Evolutionary conservation across 495 filamentous ascomycete species (phyloP).

Genomic region (Tricharina praecox): DNA sequence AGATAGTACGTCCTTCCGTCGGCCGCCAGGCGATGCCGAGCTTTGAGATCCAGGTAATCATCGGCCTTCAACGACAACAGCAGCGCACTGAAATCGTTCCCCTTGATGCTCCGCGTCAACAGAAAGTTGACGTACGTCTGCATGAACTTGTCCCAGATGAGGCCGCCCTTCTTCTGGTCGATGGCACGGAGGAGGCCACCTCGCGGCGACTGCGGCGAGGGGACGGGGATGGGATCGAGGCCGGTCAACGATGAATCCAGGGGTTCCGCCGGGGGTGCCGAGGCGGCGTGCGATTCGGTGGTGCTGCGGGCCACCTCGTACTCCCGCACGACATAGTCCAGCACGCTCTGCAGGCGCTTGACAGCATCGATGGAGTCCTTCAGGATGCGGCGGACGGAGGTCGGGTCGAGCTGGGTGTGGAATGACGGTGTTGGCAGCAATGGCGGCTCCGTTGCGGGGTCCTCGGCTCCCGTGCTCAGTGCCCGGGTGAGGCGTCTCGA

Average conservation of each 20-base stretch:
- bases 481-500: slow-evolving; percentile 17
- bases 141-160: slow-evolving; percentile 17
- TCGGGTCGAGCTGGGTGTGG: background rate
- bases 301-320: background rate
- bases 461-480: background rate
- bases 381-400: background rate
- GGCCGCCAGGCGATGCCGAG: slow-evolving; percentile 14
- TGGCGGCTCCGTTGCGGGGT: background rate
- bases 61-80: slow-evolving; percentile 14
- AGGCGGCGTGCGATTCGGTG: too few relatives aligned
- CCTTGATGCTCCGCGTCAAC: slow-evolving; percentile 7
- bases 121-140: background rate
- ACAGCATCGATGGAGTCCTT: background rate
- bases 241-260: slow-evolving; percentile 12
- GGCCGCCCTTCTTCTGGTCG: slow-evolving; percentile 7
- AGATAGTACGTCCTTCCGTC: slow-evolving; percentile 2
- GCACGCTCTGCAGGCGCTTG: background rate
- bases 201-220: slow-evolving; percentile 10
- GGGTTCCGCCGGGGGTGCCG: background rate
- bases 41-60: slow-evolving; percentile 7
- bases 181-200: slow-evolving; percentile 15
- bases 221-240: slow-evolving; percentile 13
- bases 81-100: slow-evolving; percentile 15
- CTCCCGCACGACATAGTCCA: background rate
- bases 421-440: background rate